Evolutionary conservation across 2,329 filamentous ascomycete genomes (phyloP).

Genomic region (Ceratocystiopsis brevicomis): DNA sequence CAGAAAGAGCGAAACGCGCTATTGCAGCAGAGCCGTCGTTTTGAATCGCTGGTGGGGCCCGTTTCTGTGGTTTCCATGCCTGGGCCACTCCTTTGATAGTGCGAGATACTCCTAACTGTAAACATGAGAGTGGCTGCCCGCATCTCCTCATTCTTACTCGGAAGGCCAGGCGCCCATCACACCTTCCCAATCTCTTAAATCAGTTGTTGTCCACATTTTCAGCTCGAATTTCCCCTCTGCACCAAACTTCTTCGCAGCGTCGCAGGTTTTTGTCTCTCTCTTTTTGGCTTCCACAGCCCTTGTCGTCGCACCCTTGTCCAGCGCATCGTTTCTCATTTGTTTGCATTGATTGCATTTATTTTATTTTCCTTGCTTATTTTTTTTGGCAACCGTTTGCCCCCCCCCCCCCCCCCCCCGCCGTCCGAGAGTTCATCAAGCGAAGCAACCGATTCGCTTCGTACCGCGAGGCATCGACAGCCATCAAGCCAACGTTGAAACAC

Average conservation of each 20-base stretch:
- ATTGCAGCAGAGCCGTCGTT: too few species aligned
- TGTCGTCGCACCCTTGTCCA: background rate
- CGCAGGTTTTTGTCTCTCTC: background rate
- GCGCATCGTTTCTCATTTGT: too few species aligned
- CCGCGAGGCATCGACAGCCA: too few species aligned
- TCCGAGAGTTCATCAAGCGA: too few species aligned
- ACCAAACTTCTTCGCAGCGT: background rate
- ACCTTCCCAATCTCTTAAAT: background rate
- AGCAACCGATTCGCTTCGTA: too few species aligned
- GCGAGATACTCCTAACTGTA: too few species aligned
- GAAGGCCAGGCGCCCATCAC: too few species aligned
- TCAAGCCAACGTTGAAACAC: too few species aligned
- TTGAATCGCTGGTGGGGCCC: background rate
- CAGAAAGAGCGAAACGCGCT: too few species aligned
- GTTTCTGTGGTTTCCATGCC: constrained; percentile 9
- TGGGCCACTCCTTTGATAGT: background rate
- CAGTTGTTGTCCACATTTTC: background rate
- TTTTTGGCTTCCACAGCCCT: background rate
- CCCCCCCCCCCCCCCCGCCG: too few species aligned
- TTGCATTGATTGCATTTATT: background rate
- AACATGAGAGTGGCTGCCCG: too few species aligned
- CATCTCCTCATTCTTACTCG: too few species aligned
- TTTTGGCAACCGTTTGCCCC: background rate
- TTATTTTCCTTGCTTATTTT: background rate
- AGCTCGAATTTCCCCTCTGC: background rate